A percentile compares a stretch with the other conserved stretches of the same genome.
Evolutionary conservation across 306 rosid genomes (phyloP).

Genomic region (Gleditsia sinensis): DNA sequence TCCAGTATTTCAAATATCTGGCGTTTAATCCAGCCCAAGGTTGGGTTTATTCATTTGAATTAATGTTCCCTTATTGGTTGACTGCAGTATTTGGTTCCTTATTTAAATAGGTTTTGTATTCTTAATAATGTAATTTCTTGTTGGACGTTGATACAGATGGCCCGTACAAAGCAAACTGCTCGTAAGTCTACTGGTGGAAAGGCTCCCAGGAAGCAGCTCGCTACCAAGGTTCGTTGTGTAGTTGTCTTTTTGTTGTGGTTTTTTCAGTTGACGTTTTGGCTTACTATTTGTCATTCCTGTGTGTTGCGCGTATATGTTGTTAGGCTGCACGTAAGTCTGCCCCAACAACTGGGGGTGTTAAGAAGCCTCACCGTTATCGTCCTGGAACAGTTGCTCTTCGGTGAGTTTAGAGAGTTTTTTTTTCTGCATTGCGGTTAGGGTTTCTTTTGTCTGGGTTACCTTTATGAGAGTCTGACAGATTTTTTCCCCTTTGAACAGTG

Average conservation of each 20-base stretch:
- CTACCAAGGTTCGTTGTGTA: slow-evolving; percentile 68
- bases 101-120: background rate
- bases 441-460: rapidly evolving
- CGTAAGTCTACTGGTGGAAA: slow-evolving; percentile 97
- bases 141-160: slow-evolving; percentile 52
- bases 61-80: too few species aligned
- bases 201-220: slow-evolving; percentile 97
- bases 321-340: slow-evolving; percentile 99
- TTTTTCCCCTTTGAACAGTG: slow-evolving; percentile 46
- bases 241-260: background rate
- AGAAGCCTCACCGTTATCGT: slow-evolving; percentile 94
- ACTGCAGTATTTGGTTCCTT: too few species aligned
- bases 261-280: background rate
- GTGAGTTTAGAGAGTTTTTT: slow-evolving; percentile 9
- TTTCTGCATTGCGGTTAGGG: rapidly evolving
- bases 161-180: slow-evolving; percentile 98
- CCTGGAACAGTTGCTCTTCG: slow-evolving; percentile 98
- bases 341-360: slow-evolving; percentile 94
- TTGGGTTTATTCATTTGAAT: background rate
- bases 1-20: too few species aligned
- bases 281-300: too few species aligned
- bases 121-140: background rate
- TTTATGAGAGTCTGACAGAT: background rate
- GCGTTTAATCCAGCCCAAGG: too few species aligned
- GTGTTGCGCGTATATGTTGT: rapidly evolving